Evolutionary conservation across 148 eudicot genomes (phyloP), one percentile per base, ranked within the genome.

Genomic region (Hydrangea macrophylla): DNA sequence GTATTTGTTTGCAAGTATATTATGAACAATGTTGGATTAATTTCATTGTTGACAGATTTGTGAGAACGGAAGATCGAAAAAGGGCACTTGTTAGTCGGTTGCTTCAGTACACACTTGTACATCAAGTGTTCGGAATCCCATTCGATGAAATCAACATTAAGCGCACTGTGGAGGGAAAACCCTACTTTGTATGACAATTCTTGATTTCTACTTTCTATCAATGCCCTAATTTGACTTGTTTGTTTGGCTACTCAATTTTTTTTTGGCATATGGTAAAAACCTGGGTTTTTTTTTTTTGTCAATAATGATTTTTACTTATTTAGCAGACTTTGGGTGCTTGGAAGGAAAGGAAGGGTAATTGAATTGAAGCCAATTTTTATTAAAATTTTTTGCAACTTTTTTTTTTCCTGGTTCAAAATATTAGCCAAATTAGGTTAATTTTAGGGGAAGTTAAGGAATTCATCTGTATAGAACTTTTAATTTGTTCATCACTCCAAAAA

Each of bases 101-200:
- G 78, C 88, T 92, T 81, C 98, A 92, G 81, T 92, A 87, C 78
- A 77, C 83, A 11, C 73, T 92, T 35, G 86, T 92, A 20, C 85
- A 84, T 81, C 62, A 85, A 69, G 81, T 81, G 3, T 72, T 85
- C 56, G 82, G 83, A 12, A 89, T 92, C 45, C 84, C 98, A 13
- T 81, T 78, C 73, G 59, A 78, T 64, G 79, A 92, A 69, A 87
- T 92, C 37, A 28, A 80, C 20, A 92, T 92, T 63, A 67, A 36
- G 54, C 87, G 89, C 59, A 92, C 96, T 62, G 25, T 35, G 37
- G 84, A 92, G 67, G 98, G 98, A 32, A 92, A 92, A 78, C 98
- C 98, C 54, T 92, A 79, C 72, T 63, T 92, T 87, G 96, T 92
- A 85, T 26, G 53, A 9, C 26, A 20, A 25, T 17, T 9, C n/a